Evolutionary conservation across 768 basidiomycete genomes (phyloP).

Genomic region (Tulasnella sp.): DNA sequence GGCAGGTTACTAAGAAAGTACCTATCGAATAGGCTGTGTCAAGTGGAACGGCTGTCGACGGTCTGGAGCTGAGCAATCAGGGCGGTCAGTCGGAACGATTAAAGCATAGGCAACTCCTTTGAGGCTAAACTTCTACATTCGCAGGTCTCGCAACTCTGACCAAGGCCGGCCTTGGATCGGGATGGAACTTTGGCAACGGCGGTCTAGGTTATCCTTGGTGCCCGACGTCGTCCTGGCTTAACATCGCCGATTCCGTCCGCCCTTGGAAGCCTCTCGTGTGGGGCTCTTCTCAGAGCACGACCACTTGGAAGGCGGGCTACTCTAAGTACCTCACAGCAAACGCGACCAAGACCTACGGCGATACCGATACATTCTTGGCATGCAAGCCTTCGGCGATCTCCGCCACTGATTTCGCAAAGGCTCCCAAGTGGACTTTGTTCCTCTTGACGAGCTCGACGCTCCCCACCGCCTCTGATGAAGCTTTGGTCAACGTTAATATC

Average conservation of each 20-base stretch:
- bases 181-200: neutral
- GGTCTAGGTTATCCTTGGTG: neutral
- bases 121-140: neutral
- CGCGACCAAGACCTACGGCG: neutral
- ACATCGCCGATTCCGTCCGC: neutral
- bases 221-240: neutral
- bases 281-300: neutral
- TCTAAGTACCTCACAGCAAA: neutral
- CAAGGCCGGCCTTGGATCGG: neutral
- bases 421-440: neutral
- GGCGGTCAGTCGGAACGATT: neutral
- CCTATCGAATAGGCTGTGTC: neutral
- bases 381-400: neutral
- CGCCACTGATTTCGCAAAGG: neutral
- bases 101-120: neutral
- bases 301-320: neutral
- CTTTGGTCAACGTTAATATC: neutral
- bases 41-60: neutral
- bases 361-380: neutral
- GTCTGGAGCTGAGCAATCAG: neutral
- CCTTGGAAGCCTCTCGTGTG: neutral
- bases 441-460: neutral
- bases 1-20: neutral
- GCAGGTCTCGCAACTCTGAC: neutral
- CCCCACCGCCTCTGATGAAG: neutral